A percentile compares a stretch with the other conserved stretches of the same genome.
These are phyloP conservation scores for Entomortierella beljakovae DNA, from an alignment of 192 early-diverging fungal species.

Conservation along the genomic window DNA sequence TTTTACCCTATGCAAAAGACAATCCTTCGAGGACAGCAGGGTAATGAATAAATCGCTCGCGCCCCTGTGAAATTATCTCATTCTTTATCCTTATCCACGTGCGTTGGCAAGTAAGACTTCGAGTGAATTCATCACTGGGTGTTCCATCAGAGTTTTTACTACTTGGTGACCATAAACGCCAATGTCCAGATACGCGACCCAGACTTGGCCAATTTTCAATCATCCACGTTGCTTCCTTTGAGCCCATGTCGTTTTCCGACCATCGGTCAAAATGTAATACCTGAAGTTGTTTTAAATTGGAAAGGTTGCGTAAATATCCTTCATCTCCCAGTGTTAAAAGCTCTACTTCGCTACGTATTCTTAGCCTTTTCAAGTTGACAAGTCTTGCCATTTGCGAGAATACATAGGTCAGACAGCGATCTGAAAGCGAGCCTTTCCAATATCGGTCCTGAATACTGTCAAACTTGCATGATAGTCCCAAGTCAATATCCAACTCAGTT, in stretches of 20 bases:
- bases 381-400: neutral
- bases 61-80: no score
- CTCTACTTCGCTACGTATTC: neutral
- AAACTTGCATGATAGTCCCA: neutral
- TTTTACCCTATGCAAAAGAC: no score
- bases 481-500: neutral
- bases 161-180: no score
- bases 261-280: neutral
- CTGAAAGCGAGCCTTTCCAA: neutral
- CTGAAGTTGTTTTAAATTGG: neutral
- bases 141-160: no score
- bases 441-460: neutral
- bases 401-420: neutral
- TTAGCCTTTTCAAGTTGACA: neutral
- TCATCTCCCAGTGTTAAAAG: neutral
- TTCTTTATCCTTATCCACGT: no score
- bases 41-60: no score
- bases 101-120: no score
- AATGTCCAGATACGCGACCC: no score
- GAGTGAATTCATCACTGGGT: no score
- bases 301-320: neutral
- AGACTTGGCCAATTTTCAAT: constrained; percentile 5
- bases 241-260: neutral
- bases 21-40: no score
- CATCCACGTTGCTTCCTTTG: neutral